These are phyloP conservation scores for Diaporthe vaccinii DNA, from an alignment of 2,329 filamentous ascomycete species.

Conservation along the genomic window DNA sequence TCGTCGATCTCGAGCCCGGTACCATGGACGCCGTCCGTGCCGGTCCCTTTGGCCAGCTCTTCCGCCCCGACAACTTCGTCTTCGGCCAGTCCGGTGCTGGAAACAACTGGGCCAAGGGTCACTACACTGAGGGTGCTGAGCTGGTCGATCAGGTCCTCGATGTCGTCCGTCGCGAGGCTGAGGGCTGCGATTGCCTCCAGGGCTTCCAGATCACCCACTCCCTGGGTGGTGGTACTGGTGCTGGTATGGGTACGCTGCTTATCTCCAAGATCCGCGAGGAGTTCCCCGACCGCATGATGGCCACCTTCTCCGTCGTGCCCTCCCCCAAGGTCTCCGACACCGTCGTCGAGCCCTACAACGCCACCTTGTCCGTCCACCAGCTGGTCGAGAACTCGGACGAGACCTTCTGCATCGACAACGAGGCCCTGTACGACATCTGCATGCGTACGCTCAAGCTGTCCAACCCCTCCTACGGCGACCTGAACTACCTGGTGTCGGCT, in stretches of 20 bases:
- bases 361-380: conserved; percentile 98
- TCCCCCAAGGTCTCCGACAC: conserved; percentile 99
- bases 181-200: conserved; percentile 99
- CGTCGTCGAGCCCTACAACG: conserved; percentile 99
- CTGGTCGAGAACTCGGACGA: conserved; percentile 99
- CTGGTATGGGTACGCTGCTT: conserved; percentile 99
- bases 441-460: conserved; percentile 99
- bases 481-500: conserved; percentile 99
- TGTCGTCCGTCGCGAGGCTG: conserved; percentile 98
- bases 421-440: conserved; percentile 99
- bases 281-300: conserved; percentile 99
- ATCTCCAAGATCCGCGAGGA: conserved; percentile 99
- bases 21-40: conserved; percentile 99
- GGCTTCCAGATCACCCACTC: conserved; percentile 99
- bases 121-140: conserved; percentile 99
- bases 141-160: conserved; percentile 98
- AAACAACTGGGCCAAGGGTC: conserved; percentile 99
- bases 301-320: conserved; percentile 98
- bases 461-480: conserved; percentile 98
- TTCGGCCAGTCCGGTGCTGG: conserved; percentile 99
- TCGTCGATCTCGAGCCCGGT: conserved; percentile 99
- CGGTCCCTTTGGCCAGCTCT: conserved; percentile 97
- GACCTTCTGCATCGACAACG: conserved; percentile 99
- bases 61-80: conserved; percentile 99
- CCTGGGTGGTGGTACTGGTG: conserved; percentile 99